Evolutionary conservation across 164 flowering plant species (phyloP).

Genomic region (Macadamia tetraphylla): DNA sequence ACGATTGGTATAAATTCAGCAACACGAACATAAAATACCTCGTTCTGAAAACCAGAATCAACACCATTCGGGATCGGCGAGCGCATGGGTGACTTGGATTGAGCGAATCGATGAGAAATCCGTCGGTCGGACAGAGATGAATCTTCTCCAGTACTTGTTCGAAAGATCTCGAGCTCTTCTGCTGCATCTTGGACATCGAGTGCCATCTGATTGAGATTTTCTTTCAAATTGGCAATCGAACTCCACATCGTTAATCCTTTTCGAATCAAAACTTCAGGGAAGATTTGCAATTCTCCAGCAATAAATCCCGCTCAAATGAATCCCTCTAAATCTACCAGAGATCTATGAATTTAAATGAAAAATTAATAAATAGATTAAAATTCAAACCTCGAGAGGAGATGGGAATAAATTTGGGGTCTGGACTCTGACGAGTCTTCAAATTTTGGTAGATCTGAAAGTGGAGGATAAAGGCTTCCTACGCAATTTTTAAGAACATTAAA

Average conservation of each 20-base stretch:
- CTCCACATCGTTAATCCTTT: slow-evolving; percentile 21
- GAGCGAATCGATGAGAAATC: slow-evolving; percentile 51
- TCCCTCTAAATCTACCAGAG: neutral
- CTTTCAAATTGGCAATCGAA: slow-evolving; percentile 63
- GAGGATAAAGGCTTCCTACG: neutral
- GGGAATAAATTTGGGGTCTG: neutral
- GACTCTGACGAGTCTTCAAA: neutral
- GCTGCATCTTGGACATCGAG: slow-evolving; percentile 76
- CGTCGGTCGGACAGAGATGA: slow-evolving; percentile 47
- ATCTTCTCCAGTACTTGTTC: slow-evolving; percentile 26
- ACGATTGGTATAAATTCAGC: too few relatives aligned
- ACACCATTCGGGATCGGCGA: slow-evolving; percentile 52
- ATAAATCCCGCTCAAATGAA: too few relatives aligned
- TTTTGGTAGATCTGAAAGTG: slow-evolving; percentile 1
- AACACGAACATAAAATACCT: slow-evolving; percentile 37
- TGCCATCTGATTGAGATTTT: slow-evolving; percentile 76
- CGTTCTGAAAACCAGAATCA: slow-evolving; percentile 38
- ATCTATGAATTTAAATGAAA: neutral
- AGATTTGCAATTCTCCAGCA: too few relatives aligned
- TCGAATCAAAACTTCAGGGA: neutral
- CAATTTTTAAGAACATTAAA: neutral
- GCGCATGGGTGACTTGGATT: slow-evolving; percentile 39
- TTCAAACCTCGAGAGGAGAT: neutral
- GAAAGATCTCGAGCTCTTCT: slow-evolving; percentile 51
- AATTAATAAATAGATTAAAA: neutral